Evolutionary conservation across 306 rosid species (phyloP), one percentile per base, ranked within the genome.

Genomic region (Albizia julibrissin): DNA sequence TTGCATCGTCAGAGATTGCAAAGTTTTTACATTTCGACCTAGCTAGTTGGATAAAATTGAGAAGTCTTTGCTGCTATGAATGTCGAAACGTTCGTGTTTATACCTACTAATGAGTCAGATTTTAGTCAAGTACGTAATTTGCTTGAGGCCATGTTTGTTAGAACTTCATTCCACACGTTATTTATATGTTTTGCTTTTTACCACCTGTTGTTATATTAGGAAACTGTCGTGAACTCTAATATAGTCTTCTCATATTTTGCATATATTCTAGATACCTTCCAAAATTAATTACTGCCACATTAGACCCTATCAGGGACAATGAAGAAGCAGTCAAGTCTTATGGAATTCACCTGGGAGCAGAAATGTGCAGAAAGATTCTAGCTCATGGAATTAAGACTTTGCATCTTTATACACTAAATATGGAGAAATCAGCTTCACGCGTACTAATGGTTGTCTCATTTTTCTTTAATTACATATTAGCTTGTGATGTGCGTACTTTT

Each of bases 251-350:
- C 73, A 37, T 62, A 59, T 42, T 69, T 75, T 72, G 77, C 15
- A 31, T 27, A 84, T 78, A 42, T 71, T 90, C 77, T 81, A 95
- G 98, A 83, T 95, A 86, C 98, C 98, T 5, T 89, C 90, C 77
- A 93, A 95, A n/a, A n/a, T n/a, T n/a, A 42, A 72, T 95, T 70
- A 81, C 76, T 71, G 92, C 97, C 65, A 97, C 97, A 79, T 87
- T 95, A 87, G 97, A 95, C 87, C 97, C 94, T 75, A 91, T 95
- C 88, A 93, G 90, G 89, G 98, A 95, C 87, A 95, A 95, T 79
- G 98, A 95, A 86, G 98, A 95, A 88, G 98, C 98, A 84, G 97
- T 95, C 73, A 95, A 88, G 87, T 26, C 95, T 69, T 95, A 91
- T 83, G 98, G 98, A 83, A 83, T 95, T 88, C 95, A 93, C 86